Percentiles rank a stretch among this genome's conserved stretches.
Evolutionary conservation across 2,329 filamentous ascomycete species (phyloP).

Genomic region (Sarocladium brachiariae): DNA sequence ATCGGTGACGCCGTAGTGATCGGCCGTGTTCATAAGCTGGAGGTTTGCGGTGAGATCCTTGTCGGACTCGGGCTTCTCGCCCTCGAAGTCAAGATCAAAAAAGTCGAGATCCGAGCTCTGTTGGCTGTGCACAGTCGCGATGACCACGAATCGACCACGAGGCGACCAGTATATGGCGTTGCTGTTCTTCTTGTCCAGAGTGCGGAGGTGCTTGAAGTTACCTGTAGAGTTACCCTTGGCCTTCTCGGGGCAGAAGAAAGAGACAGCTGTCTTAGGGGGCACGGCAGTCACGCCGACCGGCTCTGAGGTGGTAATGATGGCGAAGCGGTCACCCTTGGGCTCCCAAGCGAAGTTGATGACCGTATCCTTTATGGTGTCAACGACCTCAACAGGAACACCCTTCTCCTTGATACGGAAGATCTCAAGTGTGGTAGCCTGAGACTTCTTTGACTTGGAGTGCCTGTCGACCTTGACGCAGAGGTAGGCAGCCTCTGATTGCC

Average conservation of each 20-base stretch:
- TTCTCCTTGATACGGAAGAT: slow-evolving; percentile 98
- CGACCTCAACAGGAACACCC: slow-evolving; percentile 95
- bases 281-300: slow-evolving; percentile 71
- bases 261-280: slow-evolving; percentile 85
- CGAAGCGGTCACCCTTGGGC: slow-evolving; percentile 94
- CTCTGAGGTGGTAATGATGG: slow-evolving; percentile 92
- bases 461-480: slow-evolving; percentile 98
- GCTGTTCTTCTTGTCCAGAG: slow-evolving; percentile 97
- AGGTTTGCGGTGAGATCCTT: slow-evolving; percentile 94
- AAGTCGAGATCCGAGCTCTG: slow-evolving; percentile 96
- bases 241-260: slow-evolving; percentile 97
- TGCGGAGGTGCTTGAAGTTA: slow-evolving; percentile 95
- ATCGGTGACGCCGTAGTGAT: slow-evolving; percentile 97
- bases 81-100: slow-evolving; percentile 96
- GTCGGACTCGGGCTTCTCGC: slow-evolving; percentile 86
- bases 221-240: slow-evolving; percentile 72
- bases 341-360: slow-evolving; percentile 99
- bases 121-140: slow-evolving; percentile 87
- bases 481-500: slow-evolving; percentile 91
- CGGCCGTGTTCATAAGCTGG: slow-evolving; percentile 85
- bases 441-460: slow-evolving; percentile 99
- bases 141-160: slow-evolving; percentile 86
- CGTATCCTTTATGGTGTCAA: slow-evolving; percentile 95
- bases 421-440: slow-evolving; percentile 90
- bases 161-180: slow-evolving; percentile 99